Conservation (phyloP, 768 basidiomycete species). For the Hemileccinum impolitum region DNA sequence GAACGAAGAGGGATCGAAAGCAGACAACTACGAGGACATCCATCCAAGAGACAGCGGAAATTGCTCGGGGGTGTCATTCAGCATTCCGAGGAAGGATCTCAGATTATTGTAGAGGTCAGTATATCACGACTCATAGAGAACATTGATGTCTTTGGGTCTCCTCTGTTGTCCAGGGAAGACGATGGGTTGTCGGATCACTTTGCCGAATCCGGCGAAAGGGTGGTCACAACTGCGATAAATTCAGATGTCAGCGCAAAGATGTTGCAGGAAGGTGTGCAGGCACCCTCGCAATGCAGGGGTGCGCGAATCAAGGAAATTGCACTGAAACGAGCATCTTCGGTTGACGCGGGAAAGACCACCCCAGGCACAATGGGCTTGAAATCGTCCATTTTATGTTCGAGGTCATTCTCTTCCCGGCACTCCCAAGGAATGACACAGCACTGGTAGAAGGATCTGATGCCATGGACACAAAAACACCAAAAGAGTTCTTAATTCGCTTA, state of each 20-base stretch:
- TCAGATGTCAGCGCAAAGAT: not conserved
- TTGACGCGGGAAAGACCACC: not conserved
- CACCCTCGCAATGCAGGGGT: conserved; percentile 12
- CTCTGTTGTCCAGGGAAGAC: conserved; percentile 14
- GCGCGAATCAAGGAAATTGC: too few relatives aligned
- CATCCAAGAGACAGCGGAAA: too few relatives aligned
- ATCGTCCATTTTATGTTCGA: conserved; percentile 12
- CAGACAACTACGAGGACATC: conserved; percentile 6
- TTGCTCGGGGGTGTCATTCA: too few relatives aligned
- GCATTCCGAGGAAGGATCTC: too few relatives aligned
- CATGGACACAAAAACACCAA: conserved; percentile 2
- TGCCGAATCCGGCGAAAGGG: too few relatives aligned
- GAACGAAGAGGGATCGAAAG: conserved; percentile 17
- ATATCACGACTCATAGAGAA: conserved; percentile 26
- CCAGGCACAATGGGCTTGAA: not conserved
- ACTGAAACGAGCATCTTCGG: conserved; percentile 10
- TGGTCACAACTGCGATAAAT: too few relatives aligned
- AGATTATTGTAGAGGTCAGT: too few relatives aligned
- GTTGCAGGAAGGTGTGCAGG: not conserved
- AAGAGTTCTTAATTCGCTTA: conserved; percentile 18
- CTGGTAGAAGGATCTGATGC: not conserved
- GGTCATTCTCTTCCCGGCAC: conserved; percentile 1
- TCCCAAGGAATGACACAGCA: not conserved
- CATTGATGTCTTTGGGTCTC: conserved; percentile 26
- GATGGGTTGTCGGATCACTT: too few relatives aligned